Evolutionary conservation across 2,329 filamentous ascomycete genomes (phyloP), one percentile per base, ranked within the genome.

Genomic region (Aspergillus costaricaensis): DNA sequence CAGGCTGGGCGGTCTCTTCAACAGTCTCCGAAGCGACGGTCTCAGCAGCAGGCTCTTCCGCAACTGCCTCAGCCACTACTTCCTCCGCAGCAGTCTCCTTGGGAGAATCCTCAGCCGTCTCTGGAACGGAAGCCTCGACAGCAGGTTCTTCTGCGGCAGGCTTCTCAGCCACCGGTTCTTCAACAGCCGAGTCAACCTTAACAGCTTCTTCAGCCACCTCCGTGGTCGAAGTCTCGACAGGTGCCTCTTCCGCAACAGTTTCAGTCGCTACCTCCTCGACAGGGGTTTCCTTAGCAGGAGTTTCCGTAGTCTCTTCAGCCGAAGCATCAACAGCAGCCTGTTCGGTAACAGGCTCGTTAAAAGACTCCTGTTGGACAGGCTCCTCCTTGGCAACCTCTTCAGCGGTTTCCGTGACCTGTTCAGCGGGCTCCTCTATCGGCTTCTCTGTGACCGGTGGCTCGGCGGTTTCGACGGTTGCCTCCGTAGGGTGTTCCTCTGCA

Each of bases 341-440:
- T 25, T 44, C 47, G 19, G 19, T 21, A 23, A 23, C 19, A 27
- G 61, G 53, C 43, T 66, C 65, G 10, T 61, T 53, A 9, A 36
- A 50, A 8, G 23, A 19, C 21, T 54, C 27, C 17, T 63, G 52
- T 19, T 62, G 49, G 23, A 43, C 51, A 44, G 57, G 19, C 23
- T 65, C 57, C n/a, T 68, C 63, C 27, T 53, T 54, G 15, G 58
- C 38, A 9, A 60, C 38, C 56, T 63, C 55, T 36, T 67, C 64
- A 1, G 52, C 49, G 25, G 41, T 7, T 44, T 44, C 41, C 41
- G 41, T 14, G 14, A 14, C 19, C 41, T 44, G 41, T 4, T 44
- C 41, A 15, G 52, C 47, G 25, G 47, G 12, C 38, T 59, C 58
- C 23, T 57, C 65, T 54, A 23, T 39, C 5, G 55, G 49, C 32